Evolutionary conservation across 106 monocot species (phyloP).

Genomic region (Dendrobium huoshanense): DNA sequence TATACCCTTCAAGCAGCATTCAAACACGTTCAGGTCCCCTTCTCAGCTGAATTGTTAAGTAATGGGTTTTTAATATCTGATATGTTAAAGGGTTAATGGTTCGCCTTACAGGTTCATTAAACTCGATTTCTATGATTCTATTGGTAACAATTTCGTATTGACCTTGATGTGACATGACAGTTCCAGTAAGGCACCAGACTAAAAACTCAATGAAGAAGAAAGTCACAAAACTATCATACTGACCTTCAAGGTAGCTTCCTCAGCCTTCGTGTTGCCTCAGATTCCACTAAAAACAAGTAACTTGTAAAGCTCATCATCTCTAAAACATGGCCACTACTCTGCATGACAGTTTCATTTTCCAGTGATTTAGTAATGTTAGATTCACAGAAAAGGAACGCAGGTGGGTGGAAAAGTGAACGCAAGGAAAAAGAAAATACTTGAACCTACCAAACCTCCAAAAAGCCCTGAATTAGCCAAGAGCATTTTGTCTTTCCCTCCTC

Average conservation of each 20-base stretch:
- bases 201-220: background rate
- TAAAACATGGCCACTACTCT: background rate
- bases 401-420: background rate
- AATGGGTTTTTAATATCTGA: too few species aligned
- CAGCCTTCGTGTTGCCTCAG: background rate
- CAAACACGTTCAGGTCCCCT: too few species aligned
- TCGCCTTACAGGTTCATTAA: too few species aligned
- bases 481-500: constrained; percentile 4
- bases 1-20: too few species aligned
- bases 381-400: background rate
- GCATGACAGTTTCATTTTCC: background rate
- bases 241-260: background rate
- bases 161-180: background rate
- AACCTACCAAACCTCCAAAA: background rate
- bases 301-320: background rate
- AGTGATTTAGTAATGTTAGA: background rate
- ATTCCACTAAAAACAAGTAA: background rate
- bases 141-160: too few species aligned
- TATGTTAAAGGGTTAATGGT: too few species aligned
- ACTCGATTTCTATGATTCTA: too few species aligned
- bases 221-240: background rate
- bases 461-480: background rate
- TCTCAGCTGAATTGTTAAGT: too few species aligned
- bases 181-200: background rate
- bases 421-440: background rate